A percentile compares a stretch with the other conserved stretches of the same genome.
These are phyloP conservation scores for Penicillium janthinellum DNA, from an alignment of 2,329 filamentous ascomycete species.

Conservation along the genomic window DNA sequence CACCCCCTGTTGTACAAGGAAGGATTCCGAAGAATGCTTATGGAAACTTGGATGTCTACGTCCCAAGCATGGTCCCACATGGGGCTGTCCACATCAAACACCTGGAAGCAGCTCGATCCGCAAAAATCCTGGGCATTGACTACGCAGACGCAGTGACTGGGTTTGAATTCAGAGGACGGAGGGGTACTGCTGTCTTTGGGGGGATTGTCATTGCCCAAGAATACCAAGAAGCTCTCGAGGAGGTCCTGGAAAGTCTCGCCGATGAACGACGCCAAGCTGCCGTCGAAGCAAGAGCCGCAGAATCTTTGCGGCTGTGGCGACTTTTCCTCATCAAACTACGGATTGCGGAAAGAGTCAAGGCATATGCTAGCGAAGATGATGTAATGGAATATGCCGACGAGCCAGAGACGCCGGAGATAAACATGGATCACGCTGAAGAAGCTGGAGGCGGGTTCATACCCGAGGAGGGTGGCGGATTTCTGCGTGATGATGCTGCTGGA, in stretches of 20 bases:
- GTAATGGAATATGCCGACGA: constrained; percentile 41
- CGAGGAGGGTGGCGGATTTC: constrained; percentile 8
- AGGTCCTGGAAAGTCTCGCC: constrained; percentile 67
- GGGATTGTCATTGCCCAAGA: constrained; percentile 77
- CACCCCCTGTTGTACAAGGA: constrained; percentile 75
- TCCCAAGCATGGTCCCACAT: constrained; percentile 63
- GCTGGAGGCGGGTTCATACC: constrained; percentile 16
- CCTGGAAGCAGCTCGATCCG: constrained; percentile 67
- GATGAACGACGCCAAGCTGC: constrained; percentile 67
- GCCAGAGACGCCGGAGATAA: constrained; percentile 40
- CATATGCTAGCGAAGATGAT: constrained; percentile 47
- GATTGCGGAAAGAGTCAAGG: constrained; percentile 73
- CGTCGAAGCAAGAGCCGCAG: constrained; percentile 54
- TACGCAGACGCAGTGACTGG: constrained; percentile 88
- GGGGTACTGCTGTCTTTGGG: constrained; percentile 79
- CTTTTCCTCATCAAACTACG: constrained; percentile 63
- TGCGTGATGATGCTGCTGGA: neutral
- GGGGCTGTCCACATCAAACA: constrained; percentile 62
- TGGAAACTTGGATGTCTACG: constrained; percentile 66
- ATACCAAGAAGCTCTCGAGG: constrained; percentile 69
- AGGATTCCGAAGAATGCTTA: constrained; percentile 65
- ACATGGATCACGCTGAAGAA: constrained; percentile 28
- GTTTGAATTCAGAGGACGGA: constrained; percentile 82
- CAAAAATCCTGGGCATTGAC: constrained; percentile 75
- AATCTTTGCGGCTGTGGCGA: constrained; percentile 60